Evolutionary conservation across 23 red algal genomes (phyloP).

Genomic region (Gracilariopsis chorda): DNA sequence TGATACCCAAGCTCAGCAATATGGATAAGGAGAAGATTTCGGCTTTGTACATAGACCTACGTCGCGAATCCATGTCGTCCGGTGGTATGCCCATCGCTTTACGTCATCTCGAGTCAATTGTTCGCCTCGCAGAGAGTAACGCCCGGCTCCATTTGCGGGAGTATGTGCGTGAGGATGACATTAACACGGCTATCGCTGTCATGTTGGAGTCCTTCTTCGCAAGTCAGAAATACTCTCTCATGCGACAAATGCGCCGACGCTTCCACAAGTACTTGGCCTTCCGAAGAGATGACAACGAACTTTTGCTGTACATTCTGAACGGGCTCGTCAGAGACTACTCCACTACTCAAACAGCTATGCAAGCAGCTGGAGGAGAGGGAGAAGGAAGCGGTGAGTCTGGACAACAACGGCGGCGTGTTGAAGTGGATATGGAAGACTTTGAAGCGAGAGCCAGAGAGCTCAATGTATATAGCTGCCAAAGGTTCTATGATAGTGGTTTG

Average conservation of each 20-base stretch:
- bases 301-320: constrained; percentile 84
- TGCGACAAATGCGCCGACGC: constrained; percentile 75
- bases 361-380: background rate
- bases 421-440: constrained; percentile 94
- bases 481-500: constrained; percentile 59
- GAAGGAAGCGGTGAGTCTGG: background rate
- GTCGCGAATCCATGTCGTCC: constrained; percentile 81
- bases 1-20: constrained; percentile 79
- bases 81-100: constrained; percentile 98
- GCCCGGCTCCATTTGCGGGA: constrained; percentile 90
- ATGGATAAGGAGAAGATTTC: constrained; percentile 96
- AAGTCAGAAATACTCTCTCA: constrained; percentile 95
- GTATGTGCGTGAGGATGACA: constrained; percentile 92
- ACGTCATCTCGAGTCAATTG: constrained; percentile 96
- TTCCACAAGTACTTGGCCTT: constrained; percentile 90
- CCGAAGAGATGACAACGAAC: constrained; percentile 80
- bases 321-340: constrained; percentile 92
- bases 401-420: constrained; percentile 13
- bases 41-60: constrained; percentile 89
- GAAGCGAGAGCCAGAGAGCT: constrained; percentile 85
- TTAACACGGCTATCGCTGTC: constrained; percentile 90
- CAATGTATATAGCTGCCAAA: constrained; percentile 69
- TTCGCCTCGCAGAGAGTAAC: constrained; percentile 90
- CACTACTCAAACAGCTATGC: constrained; percentile 10
- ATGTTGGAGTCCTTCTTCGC: constrained; percentile 98